Evolutionary conservation across 164 flowering plant species (phyloP), one percentile per base, ranked within the genome.

Genomic region (Stephania cephalantha): DNA sequence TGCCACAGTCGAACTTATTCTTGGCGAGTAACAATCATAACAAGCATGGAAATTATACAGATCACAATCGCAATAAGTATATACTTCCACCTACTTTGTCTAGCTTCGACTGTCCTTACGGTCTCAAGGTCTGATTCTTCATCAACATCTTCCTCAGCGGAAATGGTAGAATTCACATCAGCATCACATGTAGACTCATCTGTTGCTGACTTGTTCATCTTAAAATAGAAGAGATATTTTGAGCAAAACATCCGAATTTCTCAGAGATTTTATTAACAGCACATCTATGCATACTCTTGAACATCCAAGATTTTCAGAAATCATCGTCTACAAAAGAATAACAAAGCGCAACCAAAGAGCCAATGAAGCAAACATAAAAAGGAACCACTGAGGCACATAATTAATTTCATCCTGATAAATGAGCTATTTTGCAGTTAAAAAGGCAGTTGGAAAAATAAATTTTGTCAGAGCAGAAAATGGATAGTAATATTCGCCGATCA

Each of bases 51-150:
- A 71, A 89, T 69, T 66, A 86, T n/a, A 25, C 84, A 8, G 44
- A 87, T 50, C 42, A 88, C 58, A 74, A 82, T 15, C 55, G 88
- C 88, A 58, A 81, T 7, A 22, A 85, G 53, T 30, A 90, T 46
- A 72, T 85, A 83, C 84, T 89, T 92, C 1, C 30, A 73, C 61
- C 69, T 85, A 53, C 90, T 86, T 75, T 76, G 78, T 75, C 87
- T 80, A 13, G 89, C 88, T 77, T 88, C 95, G 63, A 91, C 82
- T 70, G 85, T 85, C 81, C 94, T 86, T 72, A 84, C 88, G 1
- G 84, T 78, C 52, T 80, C 87, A 6, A 74, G 61, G 69, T 83
- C 78, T 8, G 85, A 71, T 52, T 7, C 65, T 25, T 9, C 18
- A 66, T 48, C 68, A 65, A 20, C 18, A 8, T 71, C 46, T 22